Evolutionary conservation across 2,329 filamentous ascomycete species (phyloP).

Genomic region (Aspergillus versicolor): DNA sequence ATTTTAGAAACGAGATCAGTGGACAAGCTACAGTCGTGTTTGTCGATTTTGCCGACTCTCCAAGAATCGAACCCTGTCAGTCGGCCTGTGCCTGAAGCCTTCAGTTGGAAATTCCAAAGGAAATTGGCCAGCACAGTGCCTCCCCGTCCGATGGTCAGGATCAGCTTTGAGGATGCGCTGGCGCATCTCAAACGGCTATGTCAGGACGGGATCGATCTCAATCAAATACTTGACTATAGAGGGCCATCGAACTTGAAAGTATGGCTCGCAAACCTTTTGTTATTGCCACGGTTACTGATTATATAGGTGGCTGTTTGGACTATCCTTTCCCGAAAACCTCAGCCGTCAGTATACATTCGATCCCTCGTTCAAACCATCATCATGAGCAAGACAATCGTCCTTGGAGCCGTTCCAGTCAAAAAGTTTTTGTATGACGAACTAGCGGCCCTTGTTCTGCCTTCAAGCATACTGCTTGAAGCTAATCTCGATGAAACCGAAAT

Average conservation of each 20-base stretch:
- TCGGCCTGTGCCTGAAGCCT: slow-evolving; percentile 69
- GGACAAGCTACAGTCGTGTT: slow-evolving; percentile 31
- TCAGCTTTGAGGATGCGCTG: slow-evolving; percentile 71
- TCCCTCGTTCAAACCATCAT: slow-evolving; percentile 75
- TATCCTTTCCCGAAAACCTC: slow-evolving; percentile 76
- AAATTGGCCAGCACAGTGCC: slow-evolving; percentile 90
- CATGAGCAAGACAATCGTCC: slow-evolving; percentile 68
- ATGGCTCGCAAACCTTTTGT: slow-evolving; percentile 13
- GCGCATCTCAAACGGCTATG: slow-evolving; percentile 69
- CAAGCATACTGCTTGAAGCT: slow-evolving; percentile 68
- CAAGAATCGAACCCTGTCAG: slow-evolving; percentile 62
- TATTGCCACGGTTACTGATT: slow-evolving; percentile 7
- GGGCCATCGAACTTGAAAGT: slow-evolving; percentile 71
- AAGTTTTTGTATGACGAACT: slow-evolving; percentile 80
- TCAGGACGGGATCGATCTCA: slow-evolving; percentile 68
- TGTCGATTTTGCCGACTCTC: slow-evolving; percentile 54
- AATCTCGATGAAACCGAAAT: slow-evolving; percentile 74
- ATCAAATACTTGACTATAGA: slow-evolving; percentile 65
- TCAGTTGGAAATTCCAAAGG: slow-evolving; percentile 88
- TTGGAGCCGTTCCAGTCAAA: slow-evolving; percentile 67
- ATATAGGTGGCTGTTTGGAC: slow-evolving; percentile 67
- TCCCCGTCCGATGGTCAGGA: slow-evolving; percentile 80
- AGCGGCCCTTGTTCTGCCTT: slow-evolving; percentile 71
- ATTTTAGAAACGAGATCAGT: slow-evolving; percentile 31
- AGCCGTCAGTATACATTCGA: slow-evolving; percentile 80